phyloP scores from a whole-genome alignment of 1,284 basidiomycete genomes.

The Pterulicium gracile region DNA sequence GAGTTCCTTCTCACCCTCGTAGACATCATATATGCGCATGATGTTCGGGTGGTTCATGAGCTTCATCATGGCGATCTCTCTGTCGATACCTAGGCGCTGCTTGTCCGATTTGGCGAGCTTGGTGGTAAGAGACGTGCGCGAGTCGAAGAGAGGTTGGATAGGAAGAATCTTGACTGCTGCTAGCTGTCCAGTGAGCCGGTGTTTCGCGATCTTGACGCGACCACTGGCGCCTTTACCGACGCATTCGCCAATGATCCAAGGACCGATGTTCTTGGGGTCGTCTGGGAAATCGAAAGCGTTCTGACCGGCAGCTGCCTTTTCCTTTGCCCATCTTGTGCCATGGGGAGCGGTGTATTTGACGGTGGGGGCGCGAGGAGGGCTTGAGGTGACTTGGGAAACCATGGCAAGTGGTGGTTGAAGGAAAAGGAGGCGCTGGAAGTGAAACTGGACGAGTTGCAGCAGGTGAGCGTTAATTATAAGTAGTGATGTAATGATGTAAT shows the following conservation, averaged over 20 bases:
- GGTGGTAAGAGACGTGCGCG: conserved; percentile 64
- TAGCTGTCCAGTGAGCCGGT: conserved; percentile 81
- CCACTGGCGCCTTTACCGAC: conserved; percentile 93
- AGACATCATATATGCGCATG: conserved; percentile 93
- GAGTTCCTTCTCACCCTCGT: conserved; percentile 87
- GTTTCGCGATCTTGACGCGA: conserved; percentile 92
- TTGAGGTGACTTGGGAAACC: conserved; percentile 30
- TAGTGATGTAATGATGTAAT: too few species aligned
- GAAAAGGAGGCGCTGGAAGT: conserved; percentile 12
- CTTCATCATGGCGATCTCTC: conserved; percentile 99
- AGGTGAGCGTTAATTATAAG: too few species aligned
- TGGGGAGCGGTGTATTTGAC: conserved; percentile 55
- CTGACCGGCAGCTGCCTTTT: conserved; percentile 64
- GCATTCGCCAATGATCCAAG: conserved; percentile 87
- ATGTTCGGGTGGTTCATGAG: conserved; percentile 98
- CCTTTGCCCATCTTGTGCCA: conserved; percentile 76
- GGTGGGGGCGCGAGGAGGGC: conserved; percentile 57
- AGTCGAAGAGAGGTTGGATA: conserved; percentile 72
- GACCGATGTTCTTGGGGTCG: conserved; percentile 66
- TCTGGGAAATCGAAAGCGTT: conserved; percentile 59
- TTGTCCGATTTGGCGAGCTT: conserved; percentile 78
- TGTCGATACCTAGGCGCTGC: conserved; percentile 85
- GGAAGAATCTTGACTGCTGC: conserved; percentile 99
- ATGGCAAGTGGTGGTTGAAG: conserved; percentile 11
- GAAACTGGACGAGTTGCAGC: too few species aligned